Percentiles rank a stretch among this genome's conserved stretches.
phyloP scores from a whole-genome alignment of 768 basidiomycete genomes.

The Boletus sp. region DNA sequence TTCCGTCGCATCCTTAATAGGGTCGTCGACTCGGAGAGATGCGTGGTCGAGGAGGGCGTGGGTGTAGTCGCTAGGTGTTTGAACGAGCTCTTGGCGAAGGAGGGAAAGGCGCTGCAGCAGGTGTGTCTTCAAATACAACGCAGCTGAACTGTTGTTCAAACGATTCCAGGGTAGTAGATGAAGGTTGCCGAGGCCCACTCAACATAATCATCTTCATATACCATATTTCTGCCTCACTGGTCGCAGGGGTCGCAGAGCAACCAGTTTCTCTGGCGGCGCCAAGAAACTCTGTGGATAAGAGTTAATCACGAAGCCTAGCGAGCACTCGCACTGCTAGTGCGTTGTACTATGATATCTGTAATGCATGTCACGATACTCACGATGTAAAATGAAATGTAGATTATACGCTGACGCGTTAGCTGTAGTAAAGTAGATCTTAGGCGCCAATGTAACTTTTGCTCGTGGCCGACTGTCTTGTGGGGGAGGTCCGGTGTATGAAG shows the following conservation, averaged over 20 bases:
- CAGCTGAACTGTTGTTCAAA: not conserved
- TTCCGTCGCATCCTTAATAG: conserved; percentile 56
- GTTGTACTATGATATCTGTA: conserved; percentile 21
- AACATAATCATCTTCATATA: not conserved
- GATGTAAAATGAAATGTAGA: conserved; percentile 11
- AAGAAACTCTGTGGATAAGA: conserved; percentile 9
- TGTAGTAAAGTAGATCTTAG: not conserved
- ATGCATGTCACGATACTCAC: not conserved
- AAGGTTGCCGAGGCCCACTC: conserved; percentile 3
- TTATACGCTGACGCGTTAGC: not conserved
- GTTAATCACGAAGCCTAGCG: conserved; percentile 5
- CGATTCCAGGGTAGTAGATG: conserved; percentile 18
- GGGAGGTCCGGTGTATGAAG: not conserved
- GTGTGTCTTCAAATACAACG: conserved; percentile 12
- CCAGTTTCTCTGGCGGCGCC: conserved; percentile 18
- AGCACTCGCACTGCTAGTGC: conserved; percentile 5
- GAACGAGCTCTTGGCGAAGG: conserved; percentile 58
- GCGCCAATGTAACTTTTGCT: not conserved
- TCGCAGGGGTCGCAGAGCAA: conserved; percentile 1
- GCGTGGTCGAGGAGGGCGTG: conserved; percentile 55
- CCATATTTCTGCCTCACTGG: not conserved
- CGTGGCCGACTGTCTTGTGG: not conserved
- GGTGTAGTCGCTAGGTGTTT: conserved; percentile 64
- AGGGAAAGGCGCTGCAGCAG: conserved; percentile 20
- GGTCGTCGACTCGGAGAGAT: conserved; percentile 51